These are phyloP conservation scores for Ogataea corticis DNA, from an alignment of 805 yeast genomes.

Conservation along the genomic window DNA sequence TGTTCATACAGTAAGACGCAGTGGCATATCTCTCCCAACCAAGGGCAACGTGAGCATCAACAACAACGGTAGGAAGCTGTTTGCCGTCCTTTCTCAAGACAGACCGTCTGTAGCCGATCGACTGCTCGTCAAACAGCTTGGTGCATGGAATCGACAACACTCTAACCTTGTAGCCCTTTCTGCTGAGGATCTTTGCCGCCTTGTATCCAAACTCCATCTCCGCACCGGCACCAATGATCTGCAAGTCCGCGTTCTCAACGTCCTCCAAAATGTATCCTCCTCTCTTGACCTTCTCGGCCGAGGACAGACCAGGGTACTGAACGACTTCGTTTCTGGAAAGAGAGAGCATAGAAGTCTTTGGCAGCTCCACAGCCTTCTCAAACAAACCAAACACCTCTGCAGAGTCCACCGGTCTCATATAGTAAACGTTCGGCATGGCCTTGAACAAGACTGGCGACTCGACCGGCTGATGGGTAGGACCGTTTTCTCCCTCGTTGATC, in stretches of 20 bases:
- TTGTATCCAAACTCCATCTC: conserved; percentile 85
- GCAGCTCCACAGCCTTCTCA: conserved; percentile 60
- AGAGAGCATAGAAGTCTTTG: conserved; percentile 66
- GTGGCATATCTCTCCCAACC: conserved; percentile 97
- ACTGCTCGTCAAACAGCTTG: conserved; percentile 83
- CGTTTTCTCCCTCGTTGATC: conserved; percentile 89
- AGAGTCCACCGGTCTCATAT: conserved; percentile 94
- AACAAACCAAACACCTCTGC: conserved; percentile 85
- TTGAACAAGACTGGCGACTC: conserved; percentile 72
- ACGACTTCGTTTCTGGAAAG: conserved; percentile 86
- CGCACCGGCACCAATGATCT: conserved; percentile 88
- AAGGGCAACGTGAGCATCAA: conserved; percentile 86
- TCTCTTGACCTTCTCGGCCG: conserved; percentile 82
- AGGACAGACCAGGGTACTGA: conserved; percentile 87
- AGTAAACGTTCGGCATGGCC: conserved; percentile 77
- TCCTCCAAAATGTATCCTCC: conserved; percentile 87
- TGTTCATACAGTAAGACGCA: conserved; percentile 92
- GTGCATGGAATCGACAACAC: conserved; percentile 93
- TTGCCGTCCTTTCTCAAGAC: conserved; percentile 79
- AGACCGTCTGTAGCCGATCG: conserved; percentile 74
- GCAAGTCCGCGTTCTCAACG: conserved; percentile 59
- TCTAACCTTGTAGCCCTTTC: conserved; percentile 67
- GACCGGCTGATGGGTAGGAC: conserved; percentile 92
- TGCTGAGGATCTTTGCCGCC: conserved; percentile 71
- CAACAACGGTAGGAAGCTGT: conserved; percentile 83